A percentile compares a stretch with the other conserved stretches of the same genome.
Conservation (phyloP, 148 eudicot genomes). For the Vaccinium vitisidaea region DNA sequence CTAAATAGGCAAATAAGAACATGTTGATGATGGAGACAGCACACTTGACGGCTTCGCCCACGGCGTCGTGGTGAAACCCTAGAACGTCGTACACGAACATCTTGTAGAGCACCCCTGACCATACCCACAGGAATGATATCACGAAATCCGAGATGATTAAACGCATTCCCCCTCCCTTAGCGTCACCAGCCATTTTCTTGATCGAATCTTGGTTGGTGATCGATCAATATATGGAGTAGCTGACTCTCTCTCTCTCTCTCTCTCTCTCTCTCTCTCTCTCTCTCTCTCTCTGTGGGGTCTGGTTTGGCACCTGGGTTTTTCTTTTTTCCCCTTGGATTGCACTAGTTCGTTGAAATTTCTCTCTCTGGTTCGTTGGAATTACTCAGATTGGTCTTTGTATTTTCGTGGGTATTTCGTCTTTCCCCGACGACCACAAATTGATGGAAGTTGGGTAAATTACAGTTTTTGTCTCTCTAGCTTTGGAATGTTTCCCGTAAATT, state of each 20-base stretch:
- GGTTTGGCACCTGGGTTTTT: neutral
- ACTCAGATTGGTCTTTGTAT: neutral
- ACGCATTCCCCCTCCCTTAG: slow-evolving; percentile 11
- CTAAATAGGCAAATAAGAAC: slow-evolving; percentile 61
- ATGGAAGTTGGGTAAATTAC: too few relatives aligned
- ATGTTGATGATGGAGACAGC: slow-evolving; percentile 44
- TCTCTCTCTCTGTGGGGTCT: neutral
- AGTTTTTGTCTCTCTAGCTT: too few relatives aligned
- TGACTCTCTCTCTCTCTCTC: neutral
- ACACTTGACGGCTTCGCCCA: slow-evolving; percentile 41
- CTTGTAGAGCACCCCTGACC: slow-evolving; percentile 56
- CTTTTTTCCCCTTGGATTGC: neutral
- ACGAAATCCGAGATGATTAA: slow-evolving; percentile 50
- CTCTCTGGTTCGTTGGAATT: neutral
- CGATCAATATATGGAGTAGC: neutral
- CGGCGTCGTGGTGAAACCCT: slow-evolving; percentile 42
- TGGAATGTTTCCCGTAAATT: too few relatives aligned
- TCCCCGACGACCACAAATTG: too few relatives aligned
- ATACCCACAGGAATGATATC: slow-evolving; percentile 71
- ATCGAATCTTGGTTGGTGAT: neutral
- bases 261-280: slow-evolving; percentile 1
- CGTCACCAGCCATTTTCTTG: slow-evolving; percentile 16
- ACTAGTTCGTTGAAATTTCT: neutral
- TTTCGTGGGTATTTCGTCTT: neutral
- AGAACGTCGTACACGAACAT: slow-evolving; percentile 43